Conservation (phyloP, 2,329 filamentous ascomycete genomes). For the Arthrobotrys conoides region DNA sequence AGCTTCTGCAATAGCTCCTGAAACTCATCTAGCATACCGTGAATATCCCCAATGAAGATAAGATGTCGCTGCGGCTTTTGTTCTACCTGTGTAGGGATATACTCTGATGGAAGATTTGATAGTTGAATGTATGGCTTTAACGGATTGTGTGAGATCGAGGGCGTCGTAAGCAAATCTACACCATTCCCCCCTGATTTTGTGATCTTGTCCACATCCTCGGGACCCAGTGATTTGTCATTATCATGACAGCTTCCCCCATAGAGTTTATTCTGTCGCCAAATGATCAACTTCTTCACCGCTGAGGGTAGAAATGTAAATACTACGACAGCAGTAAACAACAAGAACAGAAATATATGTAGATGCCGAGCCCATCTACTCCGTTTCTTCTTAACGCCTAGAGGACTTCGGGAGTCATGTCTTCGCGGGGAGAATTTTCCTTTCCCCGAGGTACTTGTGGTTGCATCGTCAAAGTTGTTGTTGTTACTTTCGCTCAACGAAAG, state of each 20-base stretch:
- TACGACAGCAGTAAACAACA: conserved; percentile 47
- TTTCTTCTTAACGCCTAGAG: conserved; percentile 16
- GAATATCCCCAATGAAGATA: conserved; percentile 89
- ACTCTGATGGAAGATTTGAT: conserved; percentile 37
- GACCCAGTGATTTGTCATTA: conserved; percentile 22
- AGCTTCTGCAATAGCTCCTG: conserved; percentile 46
- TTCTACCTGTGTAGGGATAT: conserved; percentile 40
- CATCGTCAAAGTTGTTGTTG: background rate
- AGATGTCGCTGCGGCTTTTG: conserved; percentile 72
- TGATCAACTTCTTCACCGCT: conserved; percentile 46
- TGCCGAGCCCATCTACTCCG: conserved; percentile 48
- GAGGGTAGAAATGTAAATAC: conserved; percentile 52
- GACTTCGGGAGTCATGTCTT: conserved; percentile 5
- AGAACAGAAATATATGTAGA: conserved; percentile 31
- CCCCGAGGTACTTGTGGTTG: background rate
- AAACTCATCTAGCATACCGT: conserved; percentile 76
- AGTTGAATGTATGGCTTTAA: conserved; percentile 50
- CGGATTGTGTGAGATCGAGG: conserved; percentile 32
- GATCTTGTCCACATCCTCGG: background rate
- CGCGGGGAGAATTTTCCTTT: conserved; percentile 23
- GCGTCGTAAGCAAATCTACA: conserved; percentile 20
- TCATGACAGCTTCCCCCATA: conserved; percentile 51
- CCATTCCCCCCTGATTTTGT: conserved; percentile 11
- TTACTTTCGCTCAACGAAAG: conserved; percentile 14
- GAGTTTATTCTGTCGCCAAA: conserved; percentile 47